Percentiles rank a stretch among this genome's conserved stretches.
phyloP scores from a whole-genome alignment of 345 rosid species.

The Gossypium stocksii region DNA sequence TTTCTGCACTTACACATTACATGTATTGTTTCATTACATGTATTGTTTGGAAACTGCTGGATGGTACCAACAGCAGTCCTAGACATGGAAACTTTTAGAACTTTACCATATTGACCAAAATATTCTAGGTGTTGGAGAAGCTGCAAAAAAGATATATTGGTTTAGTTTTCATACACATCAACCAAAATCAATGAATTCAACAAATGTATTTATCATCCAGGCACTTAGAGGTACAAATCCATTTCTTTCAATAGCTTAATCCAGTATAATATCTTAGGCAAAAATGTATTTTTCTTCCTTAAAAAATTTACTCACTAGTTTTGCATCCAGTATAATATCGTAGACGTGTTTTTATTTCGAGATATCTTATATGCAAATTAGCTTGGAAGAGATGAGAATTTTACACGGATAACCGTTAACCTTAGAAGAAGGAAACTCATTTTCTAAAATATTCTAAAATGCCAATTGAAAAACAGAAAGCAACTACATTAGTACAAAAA shows the following conservation, averaged over 20 bases:
- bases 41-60: conserved; percentile 82
- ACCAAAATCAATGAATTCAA: no score
- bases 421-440: neutral
- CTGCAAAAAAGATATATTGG: no score
- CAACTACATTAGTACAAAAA: neutral
- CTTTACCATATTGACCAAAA: conserved; percentile 92
- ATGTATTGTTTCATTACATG: conserved; percentile 84
- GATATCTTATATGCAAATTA: neutral
- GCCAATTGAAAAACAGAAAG: neutral
- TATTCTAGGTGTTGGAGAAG: conserved; percentile 74
- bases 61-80: conserved; percentile 74
- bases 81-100: conserved; percentile 80
- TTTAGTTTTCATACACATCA: neutral
- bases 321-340: no score
- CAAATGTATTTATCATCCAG: neutral
- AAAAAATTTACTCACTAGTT: neutral
- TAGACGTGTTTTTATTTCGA: no score
- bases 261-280: neutral
- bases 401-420: neutral
- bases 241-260: neutral
- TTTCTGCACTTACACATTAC: no score
- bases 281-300: neutral
- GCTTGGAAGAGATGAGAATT: neutral
- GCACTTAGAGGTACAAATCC: neutral
- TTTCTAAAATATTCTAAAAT: neutral